A percentile compares a stretch with the other conserved stretches of the same genome.
Evolutionary conservation across 179 eudicot genomes (phyloP).

Genomic region (Drosera spatulata): DNA sequence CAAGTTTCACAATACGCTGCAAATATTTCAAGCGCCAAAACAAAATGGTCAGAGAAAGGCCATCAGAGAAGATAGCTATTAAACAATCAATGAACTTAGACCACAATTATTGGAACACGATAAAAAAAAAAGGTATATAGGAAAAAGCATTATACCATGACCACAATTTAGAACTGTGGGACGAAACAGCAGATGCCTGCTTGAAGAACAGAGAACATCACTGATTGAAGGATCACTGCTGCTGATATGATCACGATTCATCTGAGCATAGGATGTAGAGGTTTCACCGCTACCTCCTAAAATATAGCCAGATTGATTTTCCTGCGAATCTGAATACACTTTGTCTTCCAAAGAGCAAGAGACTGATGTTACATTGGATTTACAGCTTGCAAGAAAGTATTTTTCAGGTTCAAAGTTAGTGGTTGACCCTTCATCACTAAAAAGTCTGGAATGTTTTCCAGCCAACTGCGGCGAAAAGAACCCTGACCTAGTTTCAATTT

Average conservation of each 20-base stretch:
- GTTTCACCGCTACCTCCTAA: constrained; percentile 6
- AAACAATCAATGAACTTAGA: background rate
- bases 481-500: constrained; percentile 29
- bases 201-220: constrained; percentile 48
- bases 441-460: constrained; percentile 3
- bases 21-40: constrained; percentile 4
- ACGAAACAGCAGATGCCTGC: constrained; percentile 48
- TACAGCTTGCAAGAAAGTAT: constrained; percentile 6
- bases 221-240: constrained; percentile 21
- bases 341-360: constrained; percentile 8
- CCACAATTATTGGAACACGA: background rate
- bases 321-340: background rate
- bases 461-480: constrained; percentile 51
- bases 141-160: constrained; percentile 37
- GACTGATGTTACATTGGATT: constrained; percentile 8
- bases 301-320: background rate
- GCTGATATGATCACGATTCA: constrained; percentile 5
- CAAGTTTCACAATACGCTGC: constrained; percentile 67
- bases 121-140: background rate
- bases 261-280: constrained; percentile 7
- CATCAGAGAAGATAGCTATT: background rate
- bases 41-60: constrained; percentile 2
- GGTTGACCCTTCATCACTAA: constrained; percentile 5
- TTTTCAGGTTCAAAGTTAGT: constrained; percentile 5
- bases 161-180: constrained; percentile 86